phyloP scores from a whole-genome alignment of 371 early-diverging fungal genomes.

The Lichtheimia corymbifera region DNA sequence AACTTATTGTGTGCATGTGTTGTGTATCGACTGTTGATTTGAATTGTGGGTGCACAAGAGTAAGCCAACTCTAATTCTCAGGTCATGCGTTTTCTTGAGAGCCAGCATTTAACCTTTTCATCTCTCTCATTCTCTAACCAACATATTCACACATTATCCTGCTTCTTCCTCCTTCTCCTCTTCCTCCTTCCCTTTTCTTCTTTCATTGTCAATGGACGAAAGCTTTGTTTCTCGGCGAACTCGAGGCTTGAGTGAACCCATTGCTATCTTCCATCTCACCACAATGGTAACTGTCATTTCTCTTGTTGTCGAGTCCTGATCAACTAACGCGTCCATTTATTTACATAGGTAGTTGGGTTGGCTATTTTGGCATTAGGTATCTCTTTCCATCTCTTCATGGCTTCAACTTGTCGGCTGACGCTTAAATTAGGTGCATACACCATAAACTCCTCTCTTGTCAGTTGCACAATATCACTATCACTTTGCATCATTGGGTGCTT shows the following conservation, averaged over 20 bases:
- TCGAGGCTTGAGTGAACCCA: constrained; percentile 31
- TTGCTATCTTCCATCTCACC: constrained; percentile 26
- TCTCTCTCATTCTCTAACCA: neutral
- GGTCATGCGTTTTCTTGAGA: too few species aligned
- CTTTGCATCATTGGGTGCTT: constrained; percentile 23
- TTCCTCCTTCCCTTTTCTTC: constrained; percentile 14
- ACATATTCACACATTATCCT: neutral
- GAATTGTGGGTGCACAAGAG: too few species aligned
- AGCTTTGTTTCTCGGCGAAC: constrained; percentile 27
- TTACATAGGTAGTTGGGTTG: constrained; percentile 18
- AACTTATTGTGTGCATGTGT: too few species aligned
- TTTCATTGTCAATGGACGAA: constrained; percentile 22
- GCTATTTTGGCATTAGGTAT: constrained; percentile 11
- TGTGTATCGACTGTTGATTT: too few species aligned
- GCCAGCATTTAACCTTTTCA: neutral
- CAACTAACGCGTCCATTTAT: neutral
- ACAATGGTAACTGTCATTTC: constrained; percentile 23
- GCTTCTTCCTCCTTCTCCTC: constrained; percentile 7
- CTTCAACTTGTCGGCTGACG: too few species aligned
- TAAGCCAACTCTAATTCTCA: too few species aligned
- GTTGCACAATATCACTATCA: constrained; percentile 20
- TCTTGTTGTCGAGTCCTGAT: neutral
- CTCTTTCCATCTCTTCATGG: too few species aligned
- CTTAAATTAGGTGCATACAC: constrained; percentile 30
- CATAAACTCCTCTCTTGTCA: constrained; percentile 26